Conservation (phyloP, 1,139 yeast species). For the Candida sp. region DNA sequence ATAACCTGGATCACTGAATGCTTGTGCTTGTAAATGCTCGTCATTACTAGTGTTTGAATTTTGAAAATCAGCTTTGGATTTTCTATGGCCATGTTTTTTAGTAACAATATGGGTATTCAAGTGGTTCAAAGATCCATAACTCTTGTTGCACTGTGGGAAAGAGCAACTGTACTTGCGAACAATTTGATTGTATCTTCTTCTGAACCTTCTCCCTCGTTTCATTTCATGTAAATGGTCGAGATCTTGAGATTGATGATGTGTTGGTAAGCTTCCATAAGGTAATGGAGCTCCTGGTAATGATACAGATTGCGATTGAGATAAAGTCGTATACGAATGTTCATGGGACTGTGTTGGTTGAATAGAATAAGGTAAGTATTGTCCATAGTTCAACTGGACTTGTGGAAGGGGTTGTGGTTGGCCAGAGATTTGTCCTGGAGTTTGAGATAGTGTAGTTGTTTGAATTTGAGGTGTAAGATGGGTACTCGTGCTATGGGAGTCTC, state of each 20-base stretch:
- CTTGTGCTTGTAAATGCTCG: background rate
- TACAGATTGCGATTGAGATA: background rate
- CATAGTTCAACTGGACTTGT: background rate
- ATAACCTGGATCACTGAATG: conserved; percentile 12
- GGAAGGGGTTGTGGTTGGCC: background rate
- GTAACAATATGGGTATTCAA: conserved; percentile 72
- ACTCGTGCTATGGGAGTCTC: background rate
- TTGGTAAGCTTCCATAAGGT: conserved; percentile 4
- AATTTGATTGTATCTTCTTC: conserved; percentile 70
- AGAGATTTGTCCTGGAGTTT: background rate
- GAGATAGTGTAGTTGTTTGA: background rate
- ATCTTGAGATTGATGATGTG: background rate
- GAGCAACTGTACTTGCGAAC: conserved; percentile 64
- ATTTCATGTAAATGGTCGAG: conserved; percentile 12
- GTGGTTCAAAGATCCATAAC: conserved; percentile 76
- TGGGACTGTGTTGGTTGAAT: background rate
- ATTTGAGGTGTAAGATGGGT: background rate
- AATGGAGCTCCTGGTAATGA: conserved; percentile 1
- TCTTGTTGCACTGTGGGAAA: conserved; percentile 59
- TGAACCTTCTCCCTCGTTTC: conserved; percentile 43
- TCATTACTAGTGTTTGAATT: conserved; percentile 10
- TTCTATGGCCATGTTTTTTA: conserved; percentile 69
- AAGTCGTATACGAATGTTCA: background rate
- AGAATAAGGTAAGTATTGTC: background rate
- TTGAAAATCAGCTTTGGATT: conserved; percentile 65